Evolutionary conservation across 805 yeast species (phyloP).

Genomic region (Ogataea henricii): DNA sequence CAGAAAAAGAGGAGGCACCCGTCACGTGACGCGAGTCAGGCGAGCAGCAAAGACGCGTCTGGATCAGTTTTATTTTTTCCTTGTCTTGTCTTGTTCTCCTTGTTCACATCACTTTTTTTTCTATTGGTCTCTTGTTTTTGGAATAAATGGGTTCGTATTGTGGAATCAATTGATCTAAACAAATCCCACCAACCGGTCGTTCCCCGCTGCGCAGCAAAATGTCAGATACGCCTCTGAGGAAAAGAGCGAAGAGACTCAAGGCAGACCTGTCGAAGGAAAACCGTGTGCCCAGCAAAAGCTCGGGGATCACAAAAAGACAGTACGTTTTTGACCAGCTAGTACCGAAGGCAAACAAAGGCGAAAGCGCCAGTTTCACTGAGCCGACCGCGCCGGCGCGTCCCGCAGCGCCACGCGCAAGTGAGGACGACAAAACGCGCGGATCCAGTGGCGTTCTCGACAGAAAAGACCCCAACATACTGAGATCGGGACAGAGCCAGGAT

Average conservation of each 20-base stretch:
- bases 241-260: conserved; percentile 9
- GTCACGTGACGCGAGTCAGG: conserved; percentile 1
- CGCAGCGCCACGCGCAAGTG: not conserved
- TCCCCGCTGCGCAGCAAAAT: too few relatives aligned
- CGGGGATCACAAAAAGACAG: conserved; percentile 8
- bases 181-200: too few relatives aligned
- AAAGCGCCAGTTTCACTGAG: conserved; percentile 7
- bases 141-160: too few relatives aligned
- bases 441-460: conserved; percentile 8
- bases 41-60: too few relatives aligned
- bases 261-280: conserved; percentile 12
- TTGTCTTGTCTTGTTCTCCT: too few relatives aligned
- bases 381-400: conserved; percentile 12
- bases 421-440: not conserved
- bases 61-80: not conserved
- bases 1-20: too few relatives aligned
- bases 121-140: too few relatives aligned
- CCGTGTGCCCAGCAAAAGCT: conserved; percentile 1
- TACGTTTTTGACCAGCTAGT: conserved; percentile 12
- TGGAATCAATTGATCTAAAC: too few relatives aligned
- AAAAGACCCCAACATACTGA: conserved; percentile 24
- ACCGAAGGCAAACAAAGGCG: conserved; percentile 5
- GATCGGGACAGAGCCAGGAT: conserved; percentile 17
- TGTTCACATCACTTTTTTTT: too few relatives aligned
- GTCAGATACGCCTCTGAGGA: conserved; percentile 11